Evolutionary conservation across 352 stramenopile species (phyloP).

Genomic region (Blastocystis sp.): DNA sequence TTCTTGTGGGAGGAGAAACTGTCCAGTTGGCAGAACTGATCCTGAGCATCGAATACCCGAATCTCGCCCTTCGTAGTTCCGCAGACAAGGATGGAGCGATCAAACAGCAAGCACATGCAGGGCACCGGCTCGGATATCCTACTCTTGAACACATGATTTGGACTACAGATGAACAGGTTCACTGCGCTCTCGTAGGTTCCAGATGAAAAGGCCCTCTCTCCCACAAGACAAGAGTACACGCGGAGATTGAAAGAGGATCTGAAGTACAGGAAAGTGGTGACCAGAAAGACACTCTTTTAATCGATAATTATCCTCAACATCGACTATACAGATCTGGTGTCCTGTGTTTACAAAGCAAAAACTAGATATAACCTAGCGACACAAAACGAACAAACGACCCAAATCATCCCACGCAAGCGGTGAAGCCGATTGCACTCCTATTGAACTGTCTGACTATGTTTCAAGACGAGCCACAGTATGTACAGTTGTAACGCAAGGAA

Average conservation of each 20-base stretch:
- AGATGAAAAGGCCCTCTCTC: not conserved
- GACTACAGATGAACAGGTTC: not conserved
- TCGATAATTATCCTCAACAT: not conserved
- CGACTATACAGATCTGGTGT: not conserved
- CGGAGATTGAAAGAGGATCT: not conserved
- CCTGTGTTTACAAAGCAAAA: not conserved
- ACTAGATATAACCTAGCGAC: not conserved
- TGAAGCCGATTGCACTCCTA: not conserved
- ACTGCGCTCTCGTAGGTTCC: not conserved
- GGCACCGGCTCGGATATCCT: not conserved
- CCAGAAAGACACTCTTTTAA: not conserved
- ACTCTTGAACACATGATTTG: not conserved
- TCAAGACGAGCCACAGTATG: no score
- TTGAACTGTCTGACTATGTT: no score
- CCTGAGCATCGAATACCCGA: not conserved
- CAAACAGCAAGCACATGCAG: not conserved
- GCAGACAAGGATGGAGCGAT: not conserved
- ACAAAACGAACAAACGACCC: not conserved
- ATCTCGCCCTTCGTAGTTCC: not conserved
- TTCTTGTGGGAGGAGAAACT: not conserved
- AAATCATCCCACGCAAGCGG: constrained; percentile 5
- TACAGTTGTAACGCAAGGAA: not conserved
- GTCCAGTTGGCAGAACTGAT: not conserved
- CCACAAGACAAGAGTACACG: not conserved
- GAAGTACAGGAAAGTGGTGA: not conserved